Base-by-base conservation (phyloP, 1,139 yeast species). In the Pneumocystis oryctolagi region DNA sequence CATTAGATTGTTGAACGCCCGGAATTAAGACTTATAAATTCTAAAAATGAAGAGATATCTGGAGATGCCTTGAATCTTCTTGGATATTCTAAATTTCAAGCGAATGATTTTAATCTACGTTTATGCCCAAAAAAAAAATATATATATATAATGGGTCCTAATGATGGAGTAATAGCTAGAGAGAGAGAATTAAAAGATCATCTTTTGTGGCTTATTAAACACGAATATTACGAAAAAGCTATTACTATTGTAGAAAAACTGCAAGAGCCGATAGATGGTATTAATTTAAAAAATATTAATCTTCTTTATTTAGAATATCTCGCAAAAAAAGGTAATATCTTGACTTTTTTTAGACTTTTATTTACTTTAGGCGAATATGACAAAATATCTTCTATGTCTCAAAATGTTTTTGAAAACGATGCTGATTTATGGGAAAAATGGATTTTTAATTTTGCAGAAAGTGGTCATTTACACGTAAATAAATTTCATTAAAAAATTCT, bases 41-140 rank as follows among this genome's bases (percentile, higher is more conserved):
- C 77, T 1, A 81, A 83, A 9, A 89, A 94, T 5, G 86, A 82
- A 64, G 95, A 88, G 63, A 79, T 82, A n/a, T 84, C 87, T 65
- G 90, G 85, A 55, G 97, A 92, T 73, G 95, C 86, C 70, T 78
- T 92, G 8, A 83, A 87, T 0, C 74, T 89, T 64, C 80, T 79
- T 62, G 81, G 82, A 60, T 81, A 78, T 61, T 79, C 82, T 57
- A 77, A 79, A 32, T 74, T 89, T 42, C 92, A 95, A 0, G 77
- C 87, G 34, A 90, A 90, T 72, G 97, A 92, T 71, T 87, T 85
- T 70, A 83, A 82, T 66, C 73, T 90, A 61, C 81, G 83, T 0
- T 66, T 16, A 62, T 66, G 64, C 57, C 63, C 60, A 58, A 59
- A 30, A 18, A 68, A 69, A 12, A 76, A 80, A 0, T 75, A 78